Conservation (phyloP, 495 filamentous ascomycete genomes). For the Penicillium silybi region DNA sequence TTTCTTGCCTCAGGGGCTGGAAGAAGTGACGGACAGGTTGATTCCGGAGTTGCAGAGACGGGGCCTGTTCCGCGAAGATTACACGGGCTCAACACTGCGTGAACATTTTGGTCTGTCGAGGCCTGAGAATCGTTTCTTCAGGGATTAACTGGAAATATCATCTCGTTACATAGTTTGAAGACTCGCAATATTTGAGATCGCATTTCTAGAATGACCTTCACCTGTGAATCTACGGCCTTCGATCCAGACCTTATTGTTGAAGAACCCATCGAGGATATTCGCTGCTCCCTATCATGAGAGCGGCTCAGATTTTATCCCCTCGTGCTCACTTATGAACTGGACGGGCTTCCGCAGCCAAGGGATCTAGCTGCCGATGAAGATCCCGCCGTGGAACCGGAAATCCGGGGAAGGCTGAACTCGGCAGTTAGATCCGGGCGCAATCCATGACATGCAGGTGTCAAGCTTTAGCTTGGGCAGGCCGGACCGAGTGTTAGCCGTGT, state of each 20-base stretch:
- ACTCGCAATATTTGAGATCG: no score
- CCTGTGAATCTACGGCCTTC: no score
- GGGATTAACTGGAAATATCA: background rate
- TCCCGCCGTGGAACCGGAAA: slow-evolving; percentile 9
- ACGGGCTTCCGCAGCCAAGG: background rate
- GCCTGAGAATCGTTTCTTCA: slow-evolving; percentile 50
- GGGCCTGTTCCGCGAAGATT: slow-evolving; percentile 48
- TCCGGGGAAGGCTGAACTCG: slow-evolving; percentile 9
- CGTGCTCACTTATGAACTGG: background rate
- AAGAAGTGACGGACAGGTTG: slow-evolving; percentile 44
- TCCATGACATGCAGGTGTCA: slow-evolving; percentile 7
- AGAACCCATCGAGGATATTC: no score
- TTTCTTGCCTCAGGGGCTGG: slow-evolving; percentile 49
- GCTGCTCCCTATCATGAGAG: background rate
- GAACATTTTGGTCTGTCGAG: slow-evolving; percentile 51
- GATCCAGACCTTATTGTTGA: no score
- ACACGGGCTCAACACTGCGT: slow-evolving; percentile 35
- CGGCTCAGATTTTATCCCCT: slow-evolving; percentile 6
- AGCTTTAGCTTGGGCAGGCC: slow-evolving; percentile 1
- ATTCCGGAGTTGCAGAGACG: slow-evolving; percentile 50
- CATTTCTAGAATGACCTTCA: no score
- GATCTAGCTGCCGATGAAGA: slow-evolving; percentile 4
- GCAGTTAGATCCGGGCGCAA: slow-evolving; percentile 9
- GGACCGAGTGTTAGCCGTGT: slow-evolving; percentile 7
- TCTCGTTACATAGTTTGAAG: no score